Conservation (phyloP, 2,329 filamentous ascomycete species). For the Ceratocystis papillata region DNA sequence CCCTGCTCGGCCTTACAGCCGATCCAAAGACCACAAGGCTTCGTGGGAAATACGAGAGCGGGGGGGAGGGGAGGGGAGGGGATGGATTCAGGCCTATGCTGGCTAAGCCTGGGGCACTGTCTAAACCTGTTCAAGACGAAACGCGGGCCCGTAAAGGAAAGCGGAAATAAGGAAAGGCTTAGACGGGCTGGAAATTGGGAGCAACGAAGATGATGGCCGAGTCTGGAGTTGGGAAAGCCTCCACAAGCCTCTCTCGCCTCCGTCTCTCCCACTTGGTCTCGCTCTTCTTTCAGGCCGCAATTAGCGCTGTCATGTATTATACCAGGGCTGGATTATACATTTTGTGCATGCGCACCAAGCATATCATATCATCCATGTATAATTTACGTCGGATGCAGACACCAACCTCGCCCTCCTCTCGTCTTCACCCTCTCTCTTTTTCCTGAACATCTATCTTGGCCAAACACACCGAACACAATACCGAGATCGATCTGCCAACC, state of each 20-base stretch:
- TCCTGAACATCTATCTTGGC: too few relatives aligned
- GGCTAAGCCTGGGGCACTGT: not conserved
- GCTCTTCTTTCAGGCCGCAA: slow-evolving; percentile 6
- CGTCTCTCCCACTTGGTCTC: not conserved
- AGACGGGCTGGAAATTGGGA: slow-evolving; percentile 1
- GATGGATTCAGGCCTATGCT: not conserved
- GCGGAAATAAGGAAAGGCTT: not conserved
- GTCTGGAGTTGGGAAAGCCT: not conserved
- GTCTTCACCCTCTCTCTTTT: too few relatives aligned
- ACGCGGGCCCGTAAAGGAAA: not conserved
- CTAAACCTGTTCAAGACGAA: slow-evolving; percentile 1
- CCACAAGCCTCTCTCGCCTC: not conserved
- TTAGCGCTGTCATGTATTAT: slow-evolving; percentile 2
- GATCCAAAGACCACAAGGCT: not conserved
- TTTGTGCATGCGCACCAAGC: not conserved
- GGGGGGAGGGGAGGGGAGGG: not conserved
- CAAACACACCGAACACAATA: too few relatives aligned
- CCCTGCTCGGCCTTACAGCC: too few relatives aligned
- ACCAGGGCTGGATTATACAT: not conserved
- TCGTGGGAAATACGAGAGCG: not conserved
- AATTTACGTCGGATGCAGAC: not conserved
- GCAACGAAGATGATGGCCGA: not conserved
- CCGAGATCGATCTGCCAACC: too few relatives aligned
- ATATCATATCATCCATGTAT: not conserved
- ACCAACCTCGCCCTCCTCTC: not conserved